Evolutionary conservation across 225 moss, liverwort and hornwort genomes (phyloP).

Genomic region (Pleurozium schreberi): DNA sequence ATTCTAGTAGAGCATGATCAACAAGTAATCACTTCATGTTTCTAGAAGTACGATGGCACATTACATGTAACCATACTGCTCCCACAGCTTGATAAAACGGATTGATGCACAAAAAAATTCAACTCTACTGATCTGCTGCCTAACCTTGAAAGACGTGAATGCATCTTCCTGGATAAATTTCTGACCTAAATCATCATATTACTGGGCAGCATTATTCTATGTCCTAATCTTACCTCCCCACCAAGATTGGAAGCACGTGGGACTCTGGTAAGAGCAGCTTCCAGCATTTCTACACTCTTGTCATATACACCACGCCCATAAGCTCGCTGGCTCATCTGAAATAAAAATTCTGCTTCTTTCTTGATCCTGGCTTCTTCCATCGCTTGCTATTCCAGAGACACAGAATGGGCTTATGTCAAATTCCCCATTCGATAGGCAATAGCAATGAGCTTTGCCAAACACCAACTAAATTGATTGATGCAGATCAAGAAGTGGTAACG

Average conservation of each 20-base stretch:
- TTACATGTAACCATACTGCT: not conserved
- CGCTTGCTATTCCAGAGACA: slow-evolving; percentile 50
- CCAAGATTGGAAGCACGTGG: slow-evolving; percentile 64
- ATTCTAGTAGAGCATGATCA: not conserved
- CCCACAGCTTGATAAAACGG: not conserved
- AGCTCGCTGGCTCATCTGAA: slow-evolving; percentile 76
- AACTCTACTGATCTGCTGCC: not conserved
- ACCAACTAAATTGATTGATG: not conserved
- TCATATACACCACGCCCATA: slow-evolving; percentile 94
- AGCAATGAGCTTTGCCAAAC: not conserved
- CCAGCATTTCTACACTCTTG: slow-evolving; percentile 81
- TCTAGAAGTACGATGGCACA: not conserved
- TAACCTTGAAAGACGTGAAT: not conserved
- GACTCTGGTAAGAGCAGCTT: slow-evolving; percentile 75
- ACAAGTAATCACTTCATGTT: not conserved
- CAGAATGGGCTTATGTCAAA: not conserved
- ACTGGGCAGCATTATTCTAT: not conserved
- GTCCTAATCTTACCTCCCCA: slow-evolving; percentile 56
- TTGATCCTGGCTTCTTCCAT: slow-evolving; percentile 81
- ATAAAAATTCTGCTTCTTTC: slow-evolving; percentile 80
- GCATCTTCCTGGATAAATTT: not conserved
- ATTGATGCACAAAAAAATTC: not conserved
- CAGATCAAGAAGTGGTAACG: not conserved
- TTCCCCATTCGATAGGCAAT: not conserved
- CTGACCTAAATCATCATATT: not conserved